These are phyloP conservation scores for Carex scoparia DNA, from an alignment of 176 grass and related monocot genomes.

Conservation along the genomic window DNA sequence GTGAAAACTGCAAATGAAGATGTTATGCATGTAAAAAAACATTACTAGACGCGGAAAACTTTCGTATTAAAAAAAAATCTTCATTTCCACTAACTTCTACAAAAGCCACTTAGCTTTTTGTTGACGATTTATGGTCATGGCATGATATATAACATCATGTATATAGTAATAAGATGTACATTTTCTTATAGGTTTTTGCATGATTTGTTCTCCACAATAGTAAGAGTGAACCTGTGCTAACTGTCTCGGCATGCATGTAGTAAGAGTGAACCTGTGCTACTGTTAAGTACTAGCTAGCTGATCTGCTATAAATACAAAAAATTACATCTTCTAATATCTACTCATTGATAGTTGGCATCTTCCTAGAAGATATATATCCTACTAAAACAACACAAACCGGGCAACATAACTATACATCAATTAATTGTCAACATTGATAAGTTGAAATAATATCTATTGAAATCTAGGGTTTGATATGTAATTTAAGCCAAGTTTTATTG, in stretches of 20 bases:
- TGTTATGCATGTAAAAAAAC: neutral
- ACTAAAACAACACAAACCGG: neutral
- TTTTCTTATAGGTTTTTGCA: neutral
- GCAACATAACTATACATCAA: neutral
- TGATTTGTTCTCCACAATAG: neutral
- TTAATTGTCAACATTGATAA: neutral
- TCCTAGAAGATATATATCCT: neutral
- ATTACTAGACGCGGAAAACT: neutral
- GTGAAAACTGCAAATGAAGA: too few species aligned
- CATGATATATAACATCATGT: neutral
- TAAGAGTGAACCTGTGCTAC: neutral
- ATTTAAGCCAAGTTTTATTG: too few species aligned
- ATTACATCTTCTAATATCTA: neutral
- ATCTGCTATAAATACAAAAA: neutral
- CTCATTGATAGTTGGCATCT: neutral
- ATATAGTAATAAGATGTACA: neutral
- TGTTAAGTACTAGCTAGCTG: neutral
- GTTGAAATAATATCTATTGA: too few species aligned
- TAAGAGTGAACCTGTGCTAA: too few species aligned
- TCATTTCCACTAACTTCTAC: neutral
- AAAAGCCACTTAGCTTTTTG: neutral
- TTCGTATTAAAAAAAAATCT: neutral
- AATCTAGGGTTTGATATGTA: too few species aligned
- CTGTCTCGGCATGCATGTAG: neutral
- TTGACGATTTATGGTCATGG: neutral